These are phyloP conservation scores for Medicago lupulina DNA, from an alignment of 306 rosid genomes.

Conservation along the genomic window DNA sequence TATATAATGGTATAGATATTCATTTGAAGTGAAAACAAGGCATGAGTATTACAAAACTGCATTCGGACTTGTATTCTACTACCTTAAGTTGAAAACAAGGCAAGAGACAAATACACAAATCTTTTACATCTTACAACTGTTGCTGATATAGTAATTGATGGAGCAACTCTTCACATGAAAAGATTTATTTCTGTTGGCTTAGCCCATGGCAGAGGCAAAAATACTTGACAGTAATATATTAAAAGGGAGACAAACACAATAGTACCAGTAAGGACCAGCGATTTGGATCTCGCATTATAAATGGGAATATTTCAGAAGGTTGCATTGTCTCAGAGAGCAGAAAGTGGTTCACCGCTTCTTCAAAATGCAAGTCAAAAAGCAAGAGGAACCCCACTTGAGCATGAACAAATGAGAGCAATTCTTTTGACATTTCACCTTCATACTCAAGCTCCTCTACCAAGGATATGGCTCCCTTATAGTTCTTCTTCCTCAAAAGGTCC, in stretches of 20 bases:
- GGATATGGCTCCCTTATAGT: slow-evolving; percentile 82
- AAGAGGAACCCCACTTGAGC: slow-evolving; percentile 98
- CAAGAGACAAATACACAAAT: slow-evolving; percentile 28
- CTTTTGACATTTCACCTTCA: slow-evolving; percentile 89
- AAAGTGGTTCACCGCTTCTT: slow-evolving; percentile 96
- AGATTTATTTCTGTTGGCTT: slow-evolving; percentile 3
- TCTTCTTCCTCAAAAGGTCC: slow-evolving; percentile 85
- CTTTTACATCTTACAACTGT: slow-evolving; percentile 19
- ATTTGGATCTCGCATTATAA: slow-evolving; percentile 95
- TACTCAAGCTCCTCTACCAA: slow-evolving; percentile 89
- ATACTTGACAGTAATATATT: not conserved
- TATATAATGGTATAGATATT: not conserved
- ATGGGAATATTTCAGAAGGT: slow-evolving; percentile 97
- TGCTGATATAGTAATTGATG: slow-evolving; percentile 5
- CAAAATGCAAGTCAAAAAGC: slow-evolving; percentile 92
- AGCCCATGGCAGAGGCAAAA: slow-evolving; percentile 27
- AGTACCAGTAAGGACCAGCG: slow-evolving; percentile 97
- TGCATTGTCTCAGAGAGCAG: slow-evolving; percentile 89
- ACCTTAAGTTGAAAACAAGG: not conserved
- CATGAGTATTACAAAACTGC: not conserved
- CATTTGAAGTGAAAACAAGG: not conserved
- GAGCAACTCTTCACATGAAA: slow-evolving; percentile 31
- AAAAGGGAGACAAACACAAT: slow-evolving; percentile 29
- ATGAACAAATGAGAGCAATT: slow-evolving; percentile 90
- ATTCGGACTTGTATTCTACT: not conserved